These are phyloP conservation scores for Didymella pomorum DNA, from an alignment of 2,329 filamentous ascomycete species.

Conservation along the genomic window DNA sequence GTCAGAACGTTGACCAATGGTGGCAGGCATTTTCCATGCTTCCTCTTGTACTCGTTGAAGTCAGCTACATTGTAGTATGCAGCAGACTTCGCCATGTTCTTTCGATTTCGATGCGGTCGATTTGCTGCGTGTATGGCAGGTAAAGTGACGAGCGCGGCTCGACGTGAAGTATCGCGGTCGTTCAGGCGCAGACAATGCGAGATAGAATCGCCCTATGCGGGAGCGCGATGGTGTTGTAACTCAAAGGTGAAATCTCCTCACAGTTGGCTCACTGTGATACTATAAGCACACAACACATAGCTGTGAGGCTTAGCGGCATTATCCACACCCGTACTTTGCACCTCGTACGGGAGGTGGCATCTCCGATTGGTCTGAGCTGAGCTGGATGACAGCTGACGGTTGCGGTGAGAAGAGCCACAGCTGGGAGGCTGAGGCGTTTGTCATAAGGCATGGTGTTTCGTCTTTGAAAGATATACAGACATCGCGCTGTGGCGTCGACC, in stretches of 20 bases:
- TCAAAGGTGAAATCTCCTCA: not conserved
- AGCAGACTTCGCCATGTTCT: conserved; percentile 31
- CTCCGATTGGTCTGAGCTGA: conserved; percentile 14
- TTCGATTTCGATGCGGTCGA: not conserved
- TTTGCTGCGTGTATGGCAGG: not conserved
- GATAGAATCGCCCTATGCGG: not conserved
- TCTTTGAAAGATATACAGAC: not conserved
- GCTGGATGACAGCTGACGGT: conserved; percentile 16
- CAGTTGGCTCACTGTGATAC: conserved; percentile 4
- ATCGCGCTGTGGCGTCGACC: not conserved
- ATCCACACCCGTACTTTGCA: conserved; percentile 1
- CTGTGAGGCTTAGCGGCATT: conserved; percentile 15
- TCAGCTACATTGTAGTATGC: conserved; percentile 39
- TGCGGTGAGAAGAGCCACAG: not conserved
- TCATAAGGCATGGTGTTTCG: not conserved
- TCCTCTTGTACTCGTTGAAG: conserved; percentile 33
- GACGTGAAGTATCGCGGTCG: not conserved
- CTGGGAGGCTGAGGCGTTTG: conserved; percentile 1
- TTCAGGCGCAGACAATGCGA: not conserved
- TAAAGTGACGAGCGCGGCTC: not conserved
- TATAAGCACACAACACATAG: conserved; percentile 13
- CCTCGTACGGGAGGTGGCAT: conserved; percentile 6
- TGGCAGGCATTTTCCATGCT: conserved; percentile 27
- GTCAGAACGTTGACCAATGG: conserved; percentile 41
- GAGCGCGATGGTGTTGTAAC: not conserved